Conservation (phyloP, 2,329 filamentous ascomycete species). For the Cryphonectria japonica region DNA sequence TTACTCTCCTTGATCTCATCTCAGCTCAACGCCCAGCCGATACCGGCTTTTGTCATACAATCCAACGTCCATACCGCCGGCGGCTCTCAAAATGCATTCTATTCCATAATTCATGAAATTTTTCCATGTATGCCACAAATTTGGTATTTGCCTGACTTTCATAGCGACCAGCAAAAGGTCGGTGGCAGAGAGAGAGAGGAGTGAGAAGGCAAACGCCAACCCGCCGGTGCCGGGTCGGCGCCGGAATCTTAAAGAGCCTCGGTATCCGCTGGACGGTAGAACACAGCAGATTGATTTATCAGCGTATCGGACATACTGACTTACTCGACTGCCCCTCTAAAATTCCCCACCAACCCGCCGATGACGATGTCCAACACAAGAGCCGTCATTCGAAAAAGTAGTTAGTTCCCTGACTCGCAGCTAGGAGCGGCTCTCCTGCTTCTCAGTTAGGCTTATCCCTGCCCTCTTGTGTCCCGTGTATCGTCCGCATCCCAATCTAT, state of each 20-base stretch:
- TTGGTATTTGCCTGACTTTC: neutral
- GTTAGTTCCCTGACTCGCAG: neutral
- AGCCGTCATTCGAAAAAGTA: neutral
- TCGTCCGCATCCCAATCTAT: neutral
- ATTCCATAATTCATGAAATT: neutral
- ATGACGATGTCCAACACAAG: constrained; percentile 23
- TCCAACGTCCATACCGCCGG: neutral
- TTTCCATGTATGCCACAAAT: neutral
- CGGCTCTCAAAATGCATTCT: neutral
- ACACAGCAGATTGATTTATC: constrained; percentile 25
- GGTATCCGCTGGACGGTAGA: constrained; percentile 4
- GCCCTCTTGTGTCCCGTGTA: neutral
- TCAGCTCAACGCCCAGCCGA: neutral
- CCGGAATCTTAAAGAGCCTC: constrained; percentile 8
- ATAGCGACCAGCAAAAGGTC: neutral
- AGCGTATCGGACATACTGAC: constrained; percentile 13
- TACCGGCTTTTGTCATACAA: neutral
- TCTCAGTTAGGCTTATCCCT: neutral
- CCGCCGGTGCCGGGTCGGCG: constrained; percentile 22
- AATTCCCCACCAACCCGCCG: constrained; percentile 21
- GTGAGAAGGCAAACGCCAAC: neutral
- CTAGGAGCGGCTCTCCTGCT: neutral
- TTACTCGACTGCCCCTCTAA: constrained; percentile 14
- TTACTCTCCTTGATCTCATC: neutral
- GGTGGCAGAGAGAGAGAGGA: neutral